Evolutionary conservation across 352 stramenopile species (phyloP).

Genomic region (Phytophthora sojae): DNA sequence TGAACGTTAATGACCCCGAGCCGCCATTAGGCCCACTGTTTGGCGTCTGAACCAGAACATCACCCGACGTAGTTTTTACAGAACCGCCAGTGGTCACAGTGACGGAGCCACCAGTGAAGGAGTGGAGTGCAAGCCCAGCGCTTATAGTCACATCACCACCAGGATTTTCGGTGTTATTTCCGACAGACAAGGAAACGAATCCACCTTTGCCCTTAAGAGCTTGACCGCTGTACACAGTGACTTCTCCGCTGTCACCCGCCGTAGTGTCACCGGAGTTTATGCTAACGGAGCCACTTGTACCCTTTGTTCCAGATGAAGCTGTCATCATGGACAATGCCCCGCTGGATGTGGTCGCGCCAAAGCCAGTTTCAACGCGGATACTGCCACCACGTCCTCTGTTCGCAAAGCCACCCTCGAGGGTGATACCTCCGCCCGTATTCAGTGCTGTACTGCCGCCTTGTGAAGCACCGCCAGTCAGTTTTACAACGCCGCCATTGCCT

Average conservation of each 20-base stretch:
- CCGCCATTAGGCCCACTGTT: constrained; percentile 57
- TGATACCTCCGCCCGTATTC: constrained; percentile 79
- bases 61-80: constrained; percentile 61
- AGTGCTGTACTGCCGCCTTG: constrained; percentile 63
- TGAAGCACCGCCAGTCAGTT: constrained; percentile 82
- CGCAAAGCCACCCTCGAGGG: constrained; percentile 76
- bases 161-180: constrained; percentile 55
- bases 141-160: constrained; percentile 69
- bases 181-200: constrained; percentile 61
- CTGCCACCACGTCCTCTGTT: constrained; percentile 64
- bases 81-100: constrained; percentile 67
- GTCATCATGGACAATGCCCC: constrained; percentile 59
- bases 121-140: constrained; percentile 75
- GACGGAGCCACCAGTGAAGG: constrained; percentile 60
- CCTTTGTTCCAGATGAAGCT: constrained; percentile 64
- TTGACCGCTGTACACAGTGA: constrained; percentile 64
- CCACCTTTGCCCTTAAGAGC: constrained; percentile 65
- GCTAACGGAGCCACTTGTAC: constrained; percentile 54
- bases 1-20: constrained; percentile 52
- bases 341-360: constrained; percentile 60
- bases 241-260: constrained; percentile 66
- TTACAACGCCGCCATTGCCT: constrained; percentile 88
- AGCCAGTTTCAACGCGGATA: constrained; percentile 58
- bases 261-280: constrained; percentile 70
- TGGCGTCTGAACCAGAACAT: constrained; percentile 64